These are phyloP conservation scores for Begonia masoniana DNA, from an alignment of 306 rosid genomes.

Conservation along the genomic window DNA sequence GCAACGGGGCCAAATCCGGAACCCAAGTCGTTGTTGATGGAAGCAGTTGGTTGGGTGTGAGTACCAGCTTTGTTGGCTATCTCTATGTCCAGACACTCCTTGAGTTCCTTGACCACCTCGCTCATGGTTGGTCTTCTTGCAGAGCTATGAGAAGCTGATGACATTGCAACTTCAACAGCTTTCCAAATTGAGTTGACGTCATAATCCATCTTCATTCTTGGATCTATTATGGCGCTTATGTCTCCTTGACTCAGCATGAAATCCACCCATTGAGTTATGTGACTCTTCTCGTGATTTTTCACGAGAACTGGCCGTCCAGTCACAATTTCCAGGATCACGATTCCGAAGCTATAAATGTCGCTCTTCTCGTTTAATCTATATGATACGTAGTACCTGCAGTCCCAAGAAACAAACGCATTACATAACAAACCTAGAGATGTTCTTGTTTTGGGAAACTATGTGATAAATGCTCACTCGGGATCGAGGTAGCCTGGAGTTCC, in stretches of 20 bases:
- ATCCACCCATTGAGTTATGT: constrained; percentile 11
- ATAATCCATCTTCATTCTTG: constrained; percentile 6
- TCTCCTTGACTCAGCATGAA: constrained; percentile 4
- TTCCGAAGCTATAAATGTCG: constrained; percentile 20
- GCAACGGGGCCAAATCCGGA: no score
- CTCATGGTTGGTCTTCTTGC: constrained; percentile 14
- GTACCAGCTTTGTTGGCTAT: neutral
- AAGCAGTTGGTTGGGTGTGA: no score
- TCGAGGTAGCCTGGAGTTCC: constrained; percentile 42
- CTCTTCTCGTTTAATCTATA: constrained; percentile 20
- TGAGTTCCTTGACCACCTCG: constrained; percentile 7
- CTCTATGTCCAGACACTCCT: constrained; percentile 14
- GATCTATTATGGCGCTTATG: constrained; percentile 13
- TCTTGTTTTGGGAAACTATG: neutral
- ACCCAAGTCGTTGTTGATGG: no score
- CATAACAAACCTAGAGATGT: neutral
- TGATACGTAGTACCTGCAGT: constrained; percentile 12
- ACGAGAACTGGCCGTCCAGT: constrained; percentile 4
- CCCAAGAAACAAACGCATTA: neutral
- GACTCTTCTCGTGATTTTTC: constrained; percentile 1
- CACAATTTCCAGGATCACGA: constrained; percentile 13
- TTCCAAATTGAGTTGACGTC: constrained; percentile 17
- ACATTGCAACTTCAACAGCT: constrained; percentile 20
- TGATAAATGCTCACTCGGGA: constrained; percentile 29
- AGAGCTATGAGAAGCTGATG: constrained; percentile 1